These are phyloP conservation scores for Fagopyrum homotropicum DNA, from an alignment of 148 eudicot species.

Conservation along the genomic window DNA sequence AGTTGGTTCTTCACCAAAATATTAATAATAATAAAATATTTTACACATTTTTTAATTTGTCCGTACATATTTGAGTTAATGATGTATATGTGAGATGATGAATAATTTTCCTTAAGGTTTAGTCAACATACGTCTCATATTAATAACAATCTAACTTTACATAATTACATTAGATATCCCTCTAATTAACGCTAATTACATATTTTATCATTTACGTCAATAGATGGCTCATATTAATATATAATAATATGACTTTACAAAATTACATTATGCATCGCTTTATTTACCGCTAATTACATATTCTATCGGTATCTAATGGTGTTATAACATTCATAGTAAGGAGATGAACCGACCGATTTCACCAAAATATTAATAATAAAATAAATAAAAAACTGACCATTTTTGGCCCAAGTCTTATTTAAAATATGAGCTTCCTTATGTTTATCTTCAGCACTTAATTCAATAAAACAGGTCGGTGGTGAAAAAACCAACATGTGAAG, in stretches of 20 bases:
- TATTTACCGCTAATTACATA: too few species aligned
- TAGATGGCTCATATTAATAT: too few species aligned
- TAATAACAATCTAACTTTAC: too few species aligned
- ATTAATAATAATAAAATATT: too few species aligned
- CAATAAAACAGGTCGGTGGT: slow-evolving; percentile 1
- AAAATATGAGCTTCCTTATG: not conserved
- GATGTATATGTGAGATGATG: not conserved
- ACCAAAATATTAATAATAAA: not conserved
- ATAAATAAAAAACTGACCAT: not conserved
- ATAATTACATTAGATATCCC: too few species aligned
- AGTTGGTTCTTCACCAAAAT: not conserved
- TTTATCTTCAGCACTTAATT: not conserved
- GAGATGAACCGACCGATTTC: not conserved
- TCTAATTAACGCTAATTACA: too few species aligned
- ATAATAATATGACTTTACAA: too few species aligned
- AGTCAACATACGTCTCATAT: too few species aligned
- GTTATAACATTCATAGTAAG: not conserved
- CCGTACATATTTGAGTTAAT: not conserved
- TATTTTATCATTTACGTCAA: too few species aligned
- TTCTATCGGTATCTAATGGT: too few species aligned
- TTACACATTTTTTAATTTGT: not conserved
- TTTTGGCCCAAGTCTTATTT: not conserved
- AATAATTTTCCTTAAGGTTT: too few species aligned
- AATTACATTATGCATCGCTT: too few species aligned
- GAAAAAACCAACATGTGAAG: not conserved